Evolutionary conservation across 176 grass and related monocot genomes (phyloP), one percentile per base, ranked within the genome.

Genomic region (Phoenix dactylifera): DNA sequence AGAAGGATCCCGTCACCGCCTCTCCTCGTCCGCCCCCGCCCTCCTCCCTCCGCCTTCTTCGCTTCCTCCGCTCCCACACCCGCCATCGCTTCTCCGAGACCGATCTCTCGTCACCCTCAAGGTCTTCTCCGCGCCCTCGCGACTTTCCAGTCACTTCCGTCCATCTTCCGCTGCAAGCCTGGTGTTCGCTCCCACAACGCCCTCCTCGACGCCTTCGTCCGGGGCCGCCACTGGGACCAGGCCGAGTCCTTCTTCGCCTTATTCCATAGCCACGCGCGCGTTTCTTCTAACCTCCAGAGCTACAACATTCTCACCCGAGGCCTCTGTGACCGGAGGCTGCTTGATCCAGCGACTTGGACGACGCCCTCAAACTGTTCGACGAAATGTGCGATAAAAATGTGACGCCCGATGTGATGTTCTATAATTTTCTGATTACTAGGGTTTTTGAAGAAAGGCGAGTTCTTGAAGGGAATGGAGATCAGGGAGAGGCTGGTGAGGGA

Each of bases 281-380:
- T 86, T n/a, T 49, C 52, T 16, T 87, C 93, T 24, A 98, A 98
- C 63, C 67, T 98, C 60, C 87, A 83, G 73, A 91, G 72, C 10
- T 88, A 86, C 74, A 92, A 88, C 77, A 92, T 97, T 72, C 16
- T 97, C 9, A 74, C 88, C 61, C 93, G 93, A 12, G 89, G 87
- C 5, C 77, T 98, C 28, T 83, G 82, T 28, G 28, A 54, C 12
- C 69, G 67, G 1, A 72, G 76, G 16, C 77, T 83, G 60, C 65
- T 88, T 59, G 79, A 86, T 23, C 81, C 70, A 16, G 87, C 20
- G 55, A 66, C 24, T 49, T 83, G 53, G 52, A 59, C 56, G 49
- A 3, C 2, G 93, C 87, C 3, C 72, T 89, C 16, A 19, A 83
- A 59, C 20, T 98, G 68, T 86, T 98, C 62, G 87, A 92, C 66